A percentile compares a stretch with the other conserved stretches of the same genome.
Conservation (phyloP, 768 basidiomycete genomes). For the Leucosporidium yakuticum region DNA sequence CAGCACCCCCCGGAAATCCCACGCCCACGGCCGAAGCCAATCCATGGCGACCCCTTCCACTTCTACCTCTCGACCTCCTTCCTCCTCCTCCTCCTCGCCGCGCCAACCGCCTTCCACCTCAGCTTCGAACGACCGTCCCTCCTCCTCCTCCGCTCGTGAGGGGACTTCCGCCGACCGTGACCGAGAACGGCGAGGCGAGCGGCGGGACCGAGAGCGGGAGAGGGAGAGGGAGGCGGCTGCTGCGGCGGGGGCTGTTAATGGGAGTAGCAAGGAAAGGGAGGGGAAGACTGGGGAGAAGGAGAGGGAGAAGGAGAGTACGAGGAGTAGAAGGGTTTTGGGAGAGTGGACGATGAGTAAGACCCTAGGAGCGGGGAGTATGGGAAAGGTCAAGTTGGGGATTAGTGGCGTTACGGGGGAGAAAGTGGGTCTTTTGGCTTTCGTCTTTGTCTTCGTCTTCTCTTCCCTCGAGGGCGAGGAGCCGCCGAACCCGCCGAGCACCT, state of each 20-base stretch:
- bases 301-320: constrained; percentile 7
- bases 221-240: constrained; percentile 7
- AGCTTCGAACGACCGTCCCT: too few species aligned
- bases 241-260: background rate
- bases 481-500: too few species aligned
- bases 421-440: constrained; percentile 51
- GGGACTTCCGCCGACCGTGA: too few species aligned
- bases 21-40: too few species aligned
- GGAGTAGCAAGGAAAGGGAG: background rate
- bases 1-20: too few species aligned
- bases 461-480: background rate
- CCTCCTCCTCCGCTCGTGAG: too few species aligned
- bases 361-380: constrained; percentile 96
- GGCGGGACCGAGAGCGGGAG: background rate
- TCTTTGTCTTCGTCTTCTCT: background rate
- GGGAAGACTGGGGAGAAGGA: constrained; percentile 1
- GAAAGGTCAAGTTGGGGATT: constrained; percentile 93
- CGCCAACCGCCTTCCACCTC: too few species aligned
- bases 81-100: too few species aligned
- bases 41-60: too few species aligned
- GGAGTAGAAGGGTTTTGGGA: constrained; percentile 53
- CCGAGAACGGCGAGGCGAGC: too few species aligned
- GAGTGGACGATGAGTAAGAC: constrained; percentile 97
- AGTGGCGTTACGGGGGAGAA: constrained; percentile 86
- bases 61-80: too few species aligned